Conservation (phyloP, 1,284 basidiomycete species). For the Ceratobasidium sp. region DNA sequence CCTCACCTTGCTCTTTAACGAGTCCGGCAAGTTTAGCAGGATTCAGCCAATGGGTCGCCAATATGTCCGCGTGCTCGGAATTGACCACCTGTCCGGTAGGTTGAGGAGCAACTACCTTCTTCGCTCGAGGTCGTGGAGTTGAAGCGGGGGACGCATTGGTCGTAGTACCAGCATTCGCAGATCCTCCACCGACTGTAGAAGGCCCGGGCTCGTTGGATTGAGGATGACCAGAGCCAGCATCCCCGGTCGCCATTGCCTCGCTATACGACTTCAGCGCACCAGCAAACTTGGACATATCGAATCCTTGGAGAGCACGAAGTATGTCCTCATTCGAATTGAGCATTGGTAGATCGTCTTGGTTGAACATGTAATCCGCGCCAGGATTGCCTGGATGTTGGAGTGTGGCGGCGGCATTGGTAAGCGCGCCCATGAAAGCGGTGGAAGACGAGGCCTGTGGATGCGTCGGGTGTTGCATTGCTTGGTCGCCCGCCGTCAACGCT, state of each 20-base stretch:
- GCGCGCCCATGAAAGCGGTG: not conserved
- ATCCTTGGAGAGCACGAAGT: conserved; percentile 74
- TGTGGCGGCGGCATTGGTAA: not conserved
- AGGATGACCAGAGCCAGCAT: conserved; percentile 56
- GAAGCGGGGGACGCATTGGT: not conserved
- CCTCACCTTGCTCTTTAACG: conserved; percentile 72
- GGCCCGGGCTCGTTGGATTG: conserved; percentile 45
- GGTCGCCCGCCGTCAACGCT: conserved; percentile 27
- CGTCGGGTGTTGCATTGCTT: conserved; percentile 10
- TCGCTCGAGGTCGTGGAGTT: not conserved
- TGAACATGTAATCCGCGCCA: conserved; percentile 16
- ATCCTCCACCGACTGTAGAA: conserved; percentile 32
- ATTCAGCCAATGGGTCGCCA: conserved; percentile 81
- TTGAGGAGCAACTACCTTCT: conserved; percentile 24
- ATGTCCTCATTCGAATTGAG: conserved; percentile 73
- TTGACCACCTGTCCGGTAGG: conserved; percentile 27
- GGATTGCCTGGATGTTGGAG: conserved; percentile 9
- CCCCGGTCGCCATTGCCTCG: conserved; percentile 67
- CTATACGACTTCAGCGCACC: conserved; percentile 72
- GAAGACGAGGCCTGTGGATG: not conserved
- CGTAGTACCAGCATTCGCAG: not conserved
- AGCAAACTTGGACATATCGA: conserved; percentile 78
- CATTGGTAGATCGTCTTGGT: conserved; percentile 43
- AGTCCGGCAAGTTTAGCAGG: conserved; percentile 74
- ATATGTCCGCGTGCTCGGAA: conserved; percentile 61